phyloP scores from a whole-genome alignment of 1,139 yeast species.

The Blastobotrys apis region DNA sequence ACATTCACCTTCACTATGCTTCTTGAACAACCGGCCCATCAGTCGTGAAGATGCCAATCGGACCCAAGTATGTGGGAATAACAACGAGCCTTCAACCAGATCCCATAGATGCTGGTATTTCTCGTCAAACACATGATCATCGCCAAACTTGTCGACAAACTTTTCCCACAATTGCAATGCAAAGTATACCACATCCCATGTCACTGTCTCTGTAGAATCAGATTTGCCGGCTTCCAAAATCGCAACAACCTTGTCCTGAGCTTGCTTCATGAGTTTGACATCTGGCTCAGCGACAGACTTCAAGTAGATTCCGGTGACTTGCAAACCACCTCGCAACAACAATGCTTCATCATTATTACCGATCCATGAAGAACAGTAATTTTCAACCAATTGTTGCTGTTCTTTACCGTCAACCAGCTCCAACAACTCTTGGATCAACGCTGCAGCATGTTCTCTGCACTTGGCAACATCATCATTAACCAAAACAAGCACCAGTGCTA shows the following conservation, averaged over 20 bases:
- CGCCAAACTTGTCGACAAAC: constrained; percentile 30
- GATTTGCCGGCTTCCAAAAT: constrained; percentile 24
- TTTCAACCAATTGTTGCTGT: constrained; percentile 48
- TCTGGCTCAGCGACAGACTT: constrained; percentile 43
- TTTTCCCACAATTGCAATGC: constrained; percentile 51
- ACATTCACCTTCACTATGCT: constrained; percentile 29
- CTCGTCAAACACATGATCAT: constrained; percentile 31
- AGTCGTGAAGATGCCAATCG: constrained; percentile 67
- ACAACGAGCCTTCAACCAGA: constrained; percentile 49
- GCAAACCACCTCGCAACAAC: constrained; percentile 72
- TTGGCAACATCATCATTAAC: constrained; percentile 75
- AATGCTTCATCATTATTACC: constrained; percentile 49
- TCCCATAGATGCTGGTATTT: constrained; percentile 46
- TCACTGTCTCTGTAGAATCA: constrained; percentile 24
- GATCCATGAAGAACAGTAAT: constrained; percentile 67
- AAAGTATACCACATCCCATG: constrained; percentile 78
- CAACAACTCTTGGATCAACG: constrained; percentile 56
- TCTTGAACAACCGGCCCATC: constrained; percentile 47
- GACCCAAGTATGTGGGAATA: constrained; percentile 93
- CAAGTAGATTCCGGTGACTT: constrained; percentile 62
- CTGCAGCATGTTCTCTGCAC: constrained; percentile 81
- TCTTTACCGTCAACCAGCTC: constrained; percentile 20
- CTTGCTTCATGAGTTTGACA: constrained; percentile 20
- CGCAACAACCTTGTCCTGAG: constrained; percentile 22
- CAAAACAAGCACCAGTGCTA: constrained; percentile 71